A percentile compares a stretch with the other conserved stretches of the same genome.
phyloP scores from a whole-genome alignment of 305 asterid genomes.

The Fraxinus latifolia region DNA sequence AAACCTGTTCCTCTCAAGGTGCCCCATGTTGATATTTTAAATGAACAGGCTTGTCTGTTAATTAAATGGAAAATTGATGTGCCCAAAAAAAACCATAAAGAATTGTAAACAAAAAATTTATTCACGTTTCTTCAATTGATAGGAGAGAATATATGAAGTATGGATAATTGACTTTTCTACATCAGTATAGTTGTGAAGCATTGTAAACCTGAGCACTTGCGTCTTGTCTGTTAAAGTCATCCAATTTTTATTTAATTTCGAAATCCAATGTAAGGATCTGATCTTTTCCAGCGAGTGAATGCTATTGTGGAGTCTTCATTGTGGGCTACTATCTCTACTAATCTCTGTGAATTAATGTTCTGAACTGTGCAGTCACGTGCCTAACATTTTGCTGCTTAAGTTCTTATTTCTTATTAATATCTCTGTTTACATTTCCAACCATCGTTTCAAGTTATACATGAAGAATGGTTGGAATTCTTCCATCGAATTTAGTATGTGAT shows the following conservation, averaged over 20 bases:
- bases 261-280: slow-evolving; percentile 6
- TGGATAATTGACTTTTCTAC: background rate
- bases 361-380: background rate
- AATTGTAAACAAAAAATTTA: background rate
- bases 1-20: slow-evolving; percentile 15
- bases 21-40: slow-evolving; percentile 22
- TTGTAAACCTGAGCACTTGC: background rate
- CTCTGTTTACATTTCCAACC: background rate
- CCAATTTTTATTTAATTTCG: background rate
- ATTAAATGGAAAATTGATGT: background rate
- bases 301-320: background rate
- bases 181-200: background rate
- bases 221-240: slow-evolving; percentile 19
- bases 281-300: background rate
- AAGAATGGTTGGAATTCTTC: slow-evolving; percentile 1
- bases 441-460: background rate
- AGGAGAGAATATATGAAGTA: background rate
- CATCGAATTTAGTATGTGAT: slow-evolving; percentile 1
- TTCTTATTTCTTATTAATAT: background rate
- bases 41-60: slow-evolving; percentile 11
- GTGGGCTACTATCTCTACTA: slow-evolving; percentile 1
- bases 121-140: background rate
- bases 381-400: slow-evolving; percentile 14
- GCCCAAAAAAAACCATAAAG: slow-evolving; percentile 7
- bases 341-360: background rate